phyloP scores from a whole-genome alignment of 1,139 yeast species.

The Candida smagusa region DNA sequence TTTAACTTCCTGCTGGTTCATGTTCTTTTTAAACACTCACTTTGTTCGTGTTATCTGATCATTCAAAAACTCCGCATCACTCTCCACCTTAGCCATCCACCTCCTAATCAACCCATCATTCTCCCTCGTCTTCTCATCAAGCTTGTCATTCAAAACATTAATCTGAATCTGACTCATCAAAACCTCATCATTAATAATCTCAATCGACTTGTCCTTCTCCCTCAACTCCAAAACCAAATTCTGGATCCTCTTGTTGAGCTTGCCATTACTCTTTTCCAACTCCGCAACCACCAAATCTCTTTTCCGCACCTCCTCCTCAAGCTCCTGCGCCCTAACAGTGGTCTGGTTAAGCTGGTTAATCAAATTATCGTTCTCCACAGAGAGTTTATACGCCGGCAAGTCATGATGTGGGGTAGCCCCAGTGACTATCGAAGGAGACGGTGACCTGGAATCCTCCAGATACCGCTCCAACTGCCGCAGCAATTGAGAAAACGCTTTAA shows the following conservation, averaged over 20 bases:
- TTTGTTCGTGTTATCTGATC: conserved; percentile 33
- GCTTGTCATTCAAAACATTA: conserved; percentile 52
- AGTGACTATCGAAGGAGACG: conserved; percentile 16
- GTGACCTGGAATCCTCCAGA: conserved; percentile 7
- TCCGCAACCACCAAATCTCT: conserved; percentile 13
- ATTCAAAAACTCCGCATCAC: conserved; percentile 60
- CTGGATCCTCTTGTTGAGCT: conserved; percentile 28
- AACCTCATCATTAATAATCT: conserved; percentile 66
- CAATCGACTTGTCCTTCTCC: conserved; percentile 57
- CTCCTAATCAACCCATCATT: conserved; percentile 53
- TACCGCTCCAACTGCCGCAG: conserved; percentile 15
- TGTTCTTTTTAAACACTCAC: no score
- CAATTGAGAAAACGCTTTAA: conserved; percentile 31
- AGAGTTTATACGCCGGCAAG: conserved; percentile 6
- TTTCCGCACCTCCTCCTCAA: conserved; percentile 15
- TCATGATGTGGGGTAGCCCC: conserved; percentile 8
- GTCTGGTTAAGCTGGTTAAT: conserved; percentile 23
- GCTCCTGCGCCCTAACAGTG: conserved; percentile 22
- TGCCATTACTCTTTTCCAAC: conserved; percentile 20
- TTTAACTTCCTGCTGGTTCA: no score
- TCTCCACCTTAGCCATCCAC: conserved; percentile 57
- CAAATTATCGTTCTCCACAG: conserved; percentile 15
- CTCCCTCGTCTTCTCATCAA: conserved; percentile 41
- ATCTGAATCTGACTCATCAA: conserved; percentile 68
- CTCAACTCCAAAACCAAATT: conserved; percentile 43